Conservation (phyloP, 73 alveolate genomes). For the Paramecium biaurelia region DNA sequence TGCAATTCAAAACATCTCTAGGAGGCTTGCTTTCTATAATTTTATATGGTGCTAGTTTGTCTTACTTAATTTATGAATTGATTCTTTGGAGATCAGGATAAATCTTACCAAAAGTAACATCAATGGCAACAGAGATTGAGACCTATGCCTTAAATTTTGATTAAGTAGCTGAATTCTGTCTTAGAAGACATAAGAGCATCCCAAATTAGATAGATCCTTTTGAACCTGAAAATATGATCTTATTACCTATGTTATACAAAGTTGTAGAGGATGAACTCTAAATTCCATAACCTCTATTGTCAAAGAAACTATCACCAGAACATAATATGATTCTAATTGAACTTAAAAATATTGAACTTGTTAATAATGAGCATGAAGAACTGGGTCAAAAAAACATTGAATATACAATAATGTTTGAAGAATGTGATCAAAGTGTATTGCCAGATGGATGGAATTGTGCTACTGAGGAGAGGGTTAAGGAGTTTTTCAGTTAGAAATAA, state of each 20-base stretch:
- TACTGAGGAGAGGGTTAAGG: neutral
- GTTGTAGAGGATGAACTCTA: neutral
- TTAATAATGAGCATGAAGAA: neutral
- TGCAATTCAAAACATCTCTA: neutral
- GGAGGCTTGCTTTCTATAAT: neutral
- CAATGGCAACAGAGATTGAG: neutral
- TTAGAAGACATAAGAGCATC: neutral
- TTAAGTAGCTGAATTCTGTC: neutral
- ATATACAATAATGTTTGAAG: neutral
- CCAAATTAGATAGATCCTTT: neutral
- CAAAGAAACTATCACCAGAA: neutral
- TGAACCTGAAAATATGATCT: neutral
- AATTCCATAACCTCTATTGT: neutral
- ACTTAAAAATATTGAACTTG: neutral
- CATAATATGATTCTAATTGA: neutral
- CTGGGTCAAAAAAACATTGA: neutral
- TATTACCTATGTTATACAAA: neutral
- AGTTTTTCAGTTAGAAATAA: neutral
- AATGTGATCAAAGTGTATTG: neutral
- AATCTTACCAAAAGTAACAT: neutral
- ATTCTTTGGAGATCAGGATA: neutral
- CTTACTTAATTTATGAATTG: conserved; percentile 9
- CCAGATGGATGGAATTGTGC: conserved; percentile 33
- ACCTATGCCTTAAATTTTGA: neutral
- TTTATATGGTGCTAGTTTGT: neutral